A percentile compares a stretch with the other conserved stretches of the same genome.
These are phyloP conservation scores for Eimeria mitis DNA, from an alignment of 169 alveolate species.

Conservation along the genomic window DNA sequence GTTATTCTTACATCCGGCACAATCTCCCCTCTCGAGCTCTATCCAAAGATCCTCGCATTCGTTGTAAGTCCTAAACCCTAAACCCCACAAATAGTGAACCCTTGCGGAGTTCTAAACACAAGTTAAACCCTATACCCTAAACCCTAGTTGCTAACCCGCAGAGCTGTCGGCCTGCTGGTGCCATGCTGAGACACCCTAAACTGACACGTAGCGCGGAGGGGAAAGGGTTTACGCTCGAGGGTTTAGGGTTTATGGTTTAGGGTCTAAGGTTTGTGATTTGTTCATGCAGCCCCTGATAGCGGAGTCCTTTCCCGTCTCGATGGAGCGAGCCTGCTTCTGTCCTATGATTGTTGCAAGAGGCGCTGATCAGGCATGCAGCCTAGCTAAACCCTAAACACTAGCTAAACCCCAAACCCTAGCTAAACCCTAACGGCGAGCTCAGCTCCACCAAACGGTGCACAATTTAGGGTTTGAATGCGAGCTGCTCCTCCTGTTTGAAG, in stretches of 20 bases:
- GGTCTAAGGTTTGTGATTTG: background rate
- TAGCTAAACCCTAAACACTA: slow-evolving; percentile 19
- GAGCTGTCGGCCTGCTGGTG: too few relatives aligned
- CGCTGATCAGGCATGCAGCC: slow-evolving; percentile 84
- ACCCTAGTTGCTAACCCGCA: too few relatives aligned
- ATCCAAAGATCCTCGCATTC: slow-evolving; percentile 96
- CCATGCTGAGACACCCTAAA: too few relatives aligned
- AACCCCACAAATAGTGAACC: too few relatives aligned
- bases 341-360: slow-evolving; percentile 98
- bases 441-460: too few relatives aligned
- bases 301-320: slow-evolving; percentile 96
- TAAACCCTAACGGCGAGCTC: slow-evolving; percentile 12
- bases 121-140: too few relatives aligned
- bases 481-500: background rate
- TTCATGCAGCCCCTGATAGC: slow-evolving; percentile 93
- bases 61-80: slow-evolving; percentile 38
- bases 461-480: too few relatives aligned
- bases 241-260: slow-evolving; percentile 2
- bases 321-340: slow-evolving; percentile 97
- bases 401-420: background rate
- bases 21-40: slow-evolving; percentile 98
- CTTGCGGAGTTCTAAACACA: too few relatives aligned
- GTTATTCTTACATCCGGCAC: slow-evolving; percentile 99
- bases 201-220: too few relatives aligned
- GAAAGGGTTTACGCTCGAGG: background rate